A percentile compares a stretch with the other conserved stretches of the same genome.
These are phyloP conservation scores for Inga laurina DNA, from an alignment of 306 rosid genomes.

Conservation along the genomic window DNA sequence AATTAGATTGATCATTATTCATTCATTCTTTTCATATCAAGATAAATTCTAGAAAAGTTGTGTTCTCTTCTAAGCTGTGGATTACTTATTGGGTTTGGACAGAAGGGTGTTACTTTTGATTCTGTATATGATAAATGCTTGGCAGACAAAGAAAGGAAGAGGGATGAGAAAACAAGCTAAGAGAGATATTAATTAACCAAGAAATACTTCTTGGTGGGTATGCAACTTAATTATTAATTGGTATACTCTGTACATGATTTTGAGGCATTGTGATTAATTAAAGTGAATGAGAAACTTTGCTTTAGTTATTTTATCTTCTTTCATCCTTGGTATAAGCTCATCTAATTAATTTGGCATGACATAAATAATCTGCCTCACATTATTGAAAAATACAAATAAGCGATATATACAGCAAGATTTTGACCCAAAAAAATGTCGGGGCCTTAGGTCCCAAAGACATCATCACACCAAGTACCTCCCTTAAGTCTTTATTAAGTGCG, in stretches of 20 bases:
- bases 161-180: neutral
- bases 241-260: neutral
- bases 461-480: no score
- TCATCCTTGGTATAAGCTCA: neutral
- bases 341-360: neutral
- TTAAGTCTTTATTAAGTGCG: no score
- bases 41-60: neutral
- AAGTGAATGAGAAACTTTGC: neutral
- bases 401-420: no score
- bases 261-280: slow-evolving; percentile 4
- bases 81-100: neutral
- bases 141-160: neutral
- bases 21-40: no score
- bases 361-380: neutral
- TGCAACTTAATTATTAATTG: neutral
- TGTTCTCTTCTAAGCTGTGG: neutral
- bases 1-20: neutral
- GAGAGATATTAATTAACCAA: neutral
- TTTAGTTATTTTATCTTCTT: no score
- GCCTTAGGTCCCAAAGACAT: no score
- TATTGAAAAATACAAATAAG: neutral
- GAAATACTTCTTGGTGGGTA: slow-evolving; percentile 14
- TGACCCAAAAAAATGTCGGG: no score
- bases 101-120: slow-evolving; percentile 5
- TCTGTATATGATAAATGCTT: neutral